Conservation (phyloP, 192 early-diverging fungal species). For the Powellomyces hirtus region DNA sequence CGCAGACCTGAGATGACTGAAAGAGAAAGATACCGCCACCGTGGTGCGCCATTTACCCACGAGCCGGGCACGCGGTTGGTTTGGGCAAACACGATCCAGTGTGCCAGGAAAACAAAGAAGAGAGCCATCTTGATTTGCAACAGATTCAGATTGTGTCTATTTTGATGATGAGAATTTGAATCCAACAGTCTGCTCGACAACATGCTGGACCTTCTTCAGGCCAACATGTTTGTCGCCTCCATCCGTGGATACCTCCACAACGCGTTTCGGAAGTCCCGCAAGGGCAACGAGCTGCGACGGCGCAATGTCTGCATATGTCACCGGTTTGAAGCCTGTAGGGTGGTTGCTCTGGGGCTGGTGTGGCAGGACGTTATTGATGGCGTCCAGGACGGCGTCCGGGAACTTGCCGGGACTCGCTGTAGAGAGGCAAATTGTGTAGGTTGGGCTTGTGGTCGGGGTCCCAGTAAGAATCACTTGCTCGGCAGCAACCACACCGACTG, state of each 20-base stretch:
- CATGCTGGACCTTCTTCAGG: slow-evolving; percentile 16
- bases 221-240: slow-evolving; percentile 35
- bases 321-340: slow-evolving; percentile 18
- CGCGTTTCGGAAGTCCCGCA: slow-evolving; percentile 44
- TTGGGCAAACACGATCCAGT: no score
- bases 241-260: slow-evolving; percentile 33
- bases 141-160: neutral
- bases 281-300: slow-evolving; percentile 42
- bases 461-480: slow-evolving; percentile 41
- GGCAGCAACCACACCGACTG: slow-evolving; percentile 87
- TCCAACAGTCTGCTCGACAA: slow-evolving; percentile 25
- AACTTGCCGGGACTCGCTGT: slow-evolving; percentile 98
- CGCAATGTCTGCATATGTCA: slow-evolving; percentile 53
- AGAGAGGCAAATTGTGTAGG: slow-evolving; percentile 62
- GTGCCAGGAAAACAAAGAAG: no score
- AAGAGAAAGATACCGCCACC: no score
- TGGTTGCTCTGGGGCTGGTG: neutral
- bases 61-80: no score
- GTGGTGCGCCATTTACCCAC: no score
- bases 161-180: slow-evolving; percentile 8
- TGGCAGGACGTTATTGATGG: slow-evolving; percentile 49
- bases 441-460: no score
- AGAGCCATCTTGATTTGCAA: no score
- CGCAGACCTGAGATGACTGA: slow-evolving; percentile 1
- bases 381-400: slow-evolving; percentile 82